phyloP scores from a whole-genome alignment of 495 filamentous ascomycete genomes.

The Daldinia caldariorum region DNA sequence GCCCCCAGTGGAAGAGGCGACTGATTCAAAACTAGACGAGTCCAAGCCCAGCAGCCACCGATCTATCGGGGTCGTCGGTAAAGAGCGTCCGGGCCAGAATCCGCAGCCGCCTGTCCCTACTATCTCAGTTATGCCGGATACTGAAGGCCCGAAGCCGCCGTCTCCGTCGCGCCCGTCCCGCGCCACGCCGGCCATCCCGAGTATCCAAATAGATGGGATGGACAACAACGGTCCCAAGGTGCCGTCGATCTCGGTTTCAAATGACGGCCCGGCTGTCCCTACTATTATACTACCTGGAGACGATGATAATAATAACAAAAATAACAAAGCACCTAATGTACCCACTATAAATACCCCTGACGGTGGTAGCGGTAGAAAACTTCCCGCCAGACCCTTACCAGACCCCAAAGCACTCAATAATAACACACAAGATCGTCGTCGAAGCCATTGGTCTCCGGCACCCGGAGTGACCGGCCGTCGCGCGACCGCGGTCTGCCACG shows the following conservation, averaged over 20 bases:
- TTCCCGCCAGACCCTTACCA: constrained; percentile 53
- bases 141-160: constrained; percentile 50
- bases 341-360: constrained; percentile 59
- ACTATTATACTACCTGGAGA: constrained; percentile 59
- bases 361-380: constrained; percentile 45
- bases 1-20: constrained; percentile 64
- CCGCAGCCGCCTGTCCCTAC: constrained; percentile 61
- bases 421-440: constrained; percentile 49
- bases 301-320: constrained; percentile 17
- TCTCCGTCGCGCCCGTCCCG: constrained; percentile 40
- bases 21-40: constrained; percentile 64
- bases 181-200: constrained; percentile 49
- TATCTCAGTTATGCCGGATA: constrained; percentile 67
- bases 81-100: constrained; percentile 46
- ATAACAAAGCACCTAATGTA: constrained; percentile 50
- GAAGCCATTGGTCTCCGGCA: constrained; percentile 60
- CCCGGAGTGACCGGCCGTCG: constrained; percentile 59
- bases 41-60: constrained; percentile 46
- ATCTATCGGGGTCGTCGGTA: constrained; percentile 42
- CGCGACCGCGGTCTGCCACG: constrained; percentile 81
- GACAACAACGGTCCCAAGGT: constrained; percentile 46
- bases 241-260: constrained; percentile 44
- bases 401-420: constrained; percentile 51
- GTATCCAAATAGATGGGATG: constrained; percentile 53
- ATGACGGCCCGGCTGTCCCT: constrained; percentile 48